Evolutionary conservation across 352 stramenopile species (phyloP).

Genomic region (Blastocystis sp.): DNA sequence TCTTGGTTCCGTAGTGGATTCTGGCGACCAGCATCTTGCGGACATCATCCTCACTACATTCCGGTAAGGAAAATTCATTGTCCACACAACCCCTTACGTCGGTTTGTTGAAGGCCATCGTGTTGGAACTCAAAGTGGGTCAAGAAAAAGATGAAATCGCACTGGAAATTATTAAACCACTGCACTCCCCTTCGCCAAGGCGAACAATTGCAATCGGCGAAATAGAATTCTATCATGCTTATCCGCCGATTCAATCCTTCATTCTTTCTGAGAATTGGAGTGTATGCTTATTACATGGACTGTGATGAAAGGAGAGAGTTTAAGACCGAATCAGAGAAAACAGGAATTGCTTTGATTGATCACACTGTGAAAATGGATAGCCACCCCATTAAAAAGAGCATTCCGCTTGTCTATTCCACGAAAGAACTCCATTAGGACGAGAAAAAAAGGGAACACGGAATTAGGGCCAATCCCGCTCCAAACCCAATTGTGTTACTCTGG

Average conservation of each 20-base stretch:
- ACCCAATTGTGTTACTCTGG: background rate
- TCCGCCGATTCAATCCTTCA: background rate
- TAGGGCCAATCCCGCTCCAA: no score
- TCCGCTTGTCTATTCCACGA: no score
- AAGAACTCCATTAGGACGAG: no score
- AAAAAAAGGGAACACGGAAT: no score
- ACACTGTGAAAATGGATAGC: no score
- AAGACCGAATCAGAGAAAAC: no score
- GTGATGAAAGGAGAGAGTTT: no score
- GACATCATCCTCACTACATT: slow-evolving; percentile 91
- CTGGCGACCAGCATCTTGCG: slow-evolving; percentile 99
- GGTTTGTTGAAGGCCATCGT: slow-evolving; percentile 53
- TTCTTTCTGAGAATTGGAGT: no score
- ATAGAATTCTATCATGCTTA: background rate
- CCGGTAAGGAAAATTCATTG: slow-evolving; percentile 14
- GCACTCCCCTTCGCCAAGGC: background rate
- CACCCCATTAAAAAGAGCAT: no score
- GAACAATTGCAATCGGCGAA: background rate
- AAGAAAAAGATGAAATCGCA: background rate
- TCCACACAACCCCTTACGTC: slow-evolving; percentile 5
- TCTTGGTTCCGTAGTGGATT: slow-evolving; percentile 98
- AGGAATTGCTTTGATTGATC: no score
- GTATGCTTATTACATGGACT: no score
- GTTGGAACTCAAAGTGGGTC: background rate
- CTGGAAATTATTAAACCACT: background rate